Evolutionary conservation across 495 filamentous ascomycete genomes (phyloP).

Genomic region (Aspergillus indologenus): DNA sequence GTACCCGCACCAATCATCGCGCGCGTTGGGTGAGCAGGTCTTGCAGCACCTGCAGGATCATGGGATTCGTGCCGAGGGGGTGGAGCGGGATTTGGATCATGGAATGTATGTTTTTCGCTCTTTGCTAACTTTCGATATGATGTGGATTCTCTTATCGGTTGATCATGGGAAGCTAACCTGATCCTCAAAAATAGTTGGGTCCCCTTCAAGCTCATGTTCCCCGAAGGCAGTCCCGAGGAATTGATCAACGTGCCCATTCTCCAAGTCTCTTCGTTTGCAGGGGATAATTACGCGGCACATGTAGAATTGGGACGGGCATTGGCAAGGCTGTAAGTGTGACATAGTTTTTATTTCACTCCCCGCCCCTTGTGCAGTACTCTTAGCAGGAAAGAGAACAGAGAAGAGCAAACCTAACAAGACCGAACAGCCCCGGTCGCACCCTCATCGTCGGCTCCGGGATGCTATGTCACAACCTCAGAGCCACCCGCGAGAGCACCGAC

Average conservation of each 20-base stretch:
- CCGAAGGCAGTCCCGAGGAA: neutral
- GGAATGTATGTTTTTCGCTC: neutral
- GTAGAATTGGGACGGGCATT: neutral
- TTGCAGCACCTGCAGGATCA: neutral
- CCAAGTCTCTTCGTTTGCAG: neutral
- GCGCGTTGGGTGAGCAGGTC: neutral
- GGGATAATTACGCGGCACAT: neutral
- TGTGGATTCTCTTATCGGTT: neutral
- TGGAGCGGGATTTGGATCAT: conserved; percentile 3
- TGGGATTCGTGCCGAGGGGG: neutral
- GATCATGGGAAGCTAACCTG: neutral
- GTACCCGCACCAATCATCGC: conserved; percentile 1
- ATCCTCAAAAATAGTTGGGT: neutral
- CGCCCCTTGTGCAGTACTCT: neutral
- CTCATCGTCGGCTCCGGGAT: neutral
- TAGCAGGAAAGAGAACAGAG: neutral
- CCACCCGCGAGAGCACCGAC: neutral
- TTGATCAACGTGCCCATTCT: neutral
- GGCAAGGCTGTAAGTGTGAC: neutral
- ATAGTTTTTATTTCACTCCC: neutral
- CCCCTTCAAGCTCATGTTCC: conserved; percentile 5
- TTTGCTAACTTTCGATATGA: neutral
- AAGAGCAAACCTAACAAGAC: neutral
- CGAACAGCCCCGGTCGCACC: neutral
- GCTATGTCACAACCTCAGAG: conserved; percentile 1